Conservation (phyloP, 306 rosid species). For the Canavalia ensiformis region DNA sequence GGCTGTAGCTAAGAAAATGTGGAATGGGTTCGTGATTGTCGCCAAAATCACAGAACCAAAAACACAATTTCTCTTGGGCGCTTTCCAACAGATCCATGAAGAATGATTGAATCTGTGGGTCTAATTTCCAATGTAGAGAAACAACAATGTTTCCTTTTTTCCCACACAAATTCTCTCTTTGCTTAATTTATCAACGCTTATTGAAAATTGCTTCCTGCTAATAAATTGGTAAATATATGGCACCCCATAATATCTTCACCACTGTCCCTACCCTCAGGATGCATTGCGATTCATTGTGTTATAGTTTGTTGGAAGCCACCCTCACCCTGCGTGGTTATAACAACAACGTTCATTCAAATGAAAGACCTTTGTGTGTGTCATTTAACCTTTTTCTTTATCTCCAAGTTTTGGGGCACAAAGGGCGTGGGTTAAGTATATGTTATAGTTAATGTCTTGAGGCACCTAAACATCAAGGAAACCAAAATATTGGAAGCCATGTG, state of each 20-base stretch:
- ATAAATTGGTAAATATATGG: conserved; percentile 22
- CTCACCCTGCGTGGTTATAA: conserved; percentile 24
- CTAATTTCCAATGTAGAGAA: conserved; percentile 25
- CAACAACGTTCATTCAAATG: conserved; percentile 28
- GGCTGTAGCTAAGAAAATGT: no score
- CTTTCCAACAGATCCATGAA: conserved; percentile 13
- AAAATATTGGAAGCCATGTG: conserved; percentile 61
- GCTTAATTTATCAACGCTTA: background rate
- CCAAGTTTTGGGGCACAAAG: conserved; percentile 56
- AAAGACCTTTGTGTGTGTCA: conserved; percentile 53
- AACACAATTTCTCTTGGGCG: background rate
- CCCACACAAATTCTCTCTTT: conserved; percentile 28
- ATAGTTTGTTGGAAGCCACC: conserved; percentile 53
- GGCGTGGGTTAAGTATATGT: conserved; percentile 52
- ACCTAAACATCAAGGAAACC: conserved; percentile 59
- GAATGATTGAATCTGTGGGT: conserved; percentile 46
- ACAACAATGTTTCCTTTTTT: conserved; percentile 41
- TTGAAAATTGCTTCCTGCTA: background rate
- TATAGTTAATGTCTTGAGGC: conserved; percentile 53
- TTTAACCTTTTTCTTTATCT: conserved; percentile 22
- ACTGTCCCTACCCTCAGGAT: conserved; percentile 49
- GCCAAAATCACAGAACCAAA: background rate
- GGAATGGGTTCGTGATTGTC: background rate
- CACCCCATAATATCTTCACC: conserved; percentile 14
- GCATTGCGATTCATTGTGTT: conserved; percentile 54